Evolutionary conservation across 768 basidiomycete species (phyloP).

Genomic region (Kwoniella heveanensis): DNA sequence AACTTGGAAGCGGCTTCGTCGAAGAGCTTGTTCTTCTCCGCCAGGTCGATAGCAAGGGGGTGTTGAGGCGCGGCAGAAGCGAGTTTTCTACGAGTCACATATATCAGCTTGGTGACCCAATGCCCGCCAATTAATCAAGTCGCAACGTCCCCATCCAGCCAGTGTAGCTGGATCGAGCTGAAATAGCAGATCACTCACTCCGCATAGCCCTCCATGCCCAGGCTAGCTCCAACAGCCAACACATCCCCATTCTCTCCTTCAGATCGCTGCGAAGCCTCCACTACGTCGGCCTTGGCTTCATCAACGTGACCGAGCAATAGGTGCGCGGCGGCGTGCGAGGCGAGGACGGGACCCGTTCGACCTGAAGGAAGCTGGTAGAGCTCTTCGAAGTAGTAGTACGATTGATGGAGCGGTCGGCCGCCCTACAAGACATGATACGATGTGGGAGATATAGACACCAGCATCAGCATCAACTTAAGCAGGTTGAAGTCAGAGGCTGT

Average conservation of each 20-base stretch:
- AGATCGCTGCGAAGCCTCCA: slow-evolving; percentile 42
- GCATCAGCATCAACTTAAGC: too few species aligned
- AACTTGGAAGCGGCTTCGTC: slow-evolving; percentile 58
- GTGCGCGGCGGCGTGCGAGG: slow-evolving; percentile 56
- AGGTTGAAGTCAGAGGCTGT: too few species aligned
- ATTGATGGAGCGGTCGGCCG: slow-evolving; percentile 52
- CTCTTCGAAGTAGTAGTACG: slow-evolving; percentile 58
- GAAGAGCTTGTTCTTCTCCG: slow-evolving; percentile 54
- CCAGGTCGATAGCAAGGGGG: slow-evolving; percentile 54
- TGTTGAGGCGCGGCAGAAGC: slow-evolving; percentile 46
- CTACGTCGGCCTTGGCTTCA: slow-evolving; percentile 56
- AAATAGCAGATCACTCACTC: slow-evolving; percentile 32
- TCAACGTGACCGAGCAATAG: slow-evolving; percentile 53
- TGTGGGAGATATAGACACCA: too few species aligned
- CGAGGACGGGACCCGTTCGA: slow-evolving; percentile 52
- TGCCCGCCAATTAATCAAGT: too few species aligned
- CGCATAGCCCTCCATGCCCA: slow-evolving; percentile 43
- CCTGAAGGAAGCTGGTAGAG: slow-evolving; percentile 53
- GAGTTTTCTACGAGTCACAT: slow-evolving; percentile 42
- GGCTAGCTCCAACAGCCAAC: slow-evolving; percentile 42
- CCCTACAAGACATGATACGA: too few species aligned
- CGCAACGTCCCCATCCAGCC: too few species aligned
- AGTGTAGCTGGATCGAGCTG: too few species aligned
- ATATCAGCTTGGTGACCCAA: slow-evolving; percentile 4
- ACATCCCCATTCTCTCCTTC: slow-evolving; percentile 42